Conservation (phyloP, 1,139 yeast species). For the Zygosaccharomyces sapae region DNA sequence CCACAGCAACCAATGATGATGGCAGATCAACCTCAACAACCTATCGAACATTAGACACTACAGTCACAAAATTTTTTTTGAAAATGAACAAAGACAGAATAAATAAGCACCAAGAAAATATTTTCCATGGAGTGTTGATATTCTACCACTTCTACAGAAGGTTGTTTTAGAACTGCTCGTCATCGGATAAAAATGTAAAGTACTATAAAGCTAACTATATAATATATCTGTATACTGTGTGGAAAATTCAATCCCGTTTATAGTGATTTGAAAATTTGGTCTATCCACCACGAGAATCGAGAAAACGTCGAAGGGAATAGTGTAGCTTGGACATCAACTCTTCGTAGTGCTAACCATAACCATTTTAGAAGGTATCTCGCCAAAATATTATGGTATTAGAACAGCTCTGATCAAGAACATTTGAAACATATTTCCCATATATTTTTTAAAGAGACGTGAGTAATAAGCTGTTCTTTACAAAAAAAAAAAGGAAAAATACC, state of each 20-base stretch:
- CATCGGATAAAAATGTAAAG: too few species aligned
- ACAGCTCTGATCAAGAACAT: background rate
- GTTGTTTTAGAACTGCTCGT: too few species aligned
- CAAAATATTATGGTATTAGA: background rate
- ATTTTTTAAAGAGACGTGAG: too few species aligned
- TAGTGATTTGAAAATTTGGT: slow-evolving; percentile 8
- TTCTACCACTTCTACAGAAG: background rate
- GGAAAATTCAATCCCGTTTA: slow-evolving; percentile 6
- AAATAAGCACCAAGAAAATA: background rate
- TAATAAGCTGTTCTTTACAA: too few species aligned
- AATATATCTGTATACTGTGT: background rate
- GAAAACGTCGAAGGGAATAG: background rate
- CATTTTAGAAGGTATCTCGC: too few species aligned
- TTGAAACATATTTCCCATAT: too few species aligned
- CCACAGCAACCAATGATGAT: slow-evolving; percentile 14
- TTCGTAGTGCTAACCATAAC: background rate
- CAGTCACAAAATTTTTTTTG: background rate
- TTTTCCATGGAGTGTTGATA: too few species aligned
- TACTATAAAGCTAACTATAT: background rate
- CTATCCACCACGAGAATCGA: slow-evolving; percentile 6
- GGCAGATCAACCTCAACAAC: slow-evolving; percentile 11
- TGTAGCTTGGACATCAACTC: background rate
- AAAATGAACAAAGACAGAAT: slow-evolving; percentile 1
- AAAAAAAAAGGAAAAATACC: too few species aligned
- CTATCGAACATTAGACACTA: background rate